These are phyloP conservation scores for Ramularia endophylla DNA, from an alignment of 2,329 filamentous ascomycete genomes.

Conservation along the genomic window DNA sequence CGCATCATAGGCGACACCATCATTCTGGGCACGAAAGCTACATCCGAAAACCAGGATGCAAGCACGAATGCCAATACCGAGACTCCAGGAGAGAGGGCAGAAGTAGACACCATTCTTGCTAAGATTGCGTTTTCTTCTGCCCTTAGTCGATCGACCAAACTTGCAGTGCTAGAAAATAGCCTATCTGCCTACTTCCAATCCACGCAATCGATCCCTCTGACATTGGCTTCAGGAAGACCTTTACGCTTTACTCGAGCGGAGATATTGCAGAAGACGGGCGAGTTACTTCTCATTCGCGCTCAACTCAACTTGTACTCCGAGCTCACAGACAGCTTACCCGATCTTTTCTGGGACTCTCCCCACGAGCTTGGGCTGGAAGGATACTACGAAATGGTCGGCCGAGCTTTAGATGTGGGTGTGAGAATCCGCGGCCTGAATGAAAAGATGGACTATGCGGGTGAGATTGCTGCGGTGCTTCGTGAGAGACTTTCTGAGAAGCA, in stretches of 20 bases:
- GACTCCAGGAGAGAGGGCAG: slow-evolving; percentile 8
- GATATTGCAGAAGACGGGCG: slow-evolving; percentile 88
- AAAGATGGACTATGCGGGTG: slow-evolving; percentile 96
- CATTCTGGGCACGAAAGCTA: slow-evolving; percentile 68
- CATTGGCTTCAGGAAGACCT: slow-evolving; percentile 63
- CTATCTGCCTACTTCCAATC: slow-evolving; percentile 80
- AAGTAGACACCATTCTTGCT: slow-evolving; percentile 63
- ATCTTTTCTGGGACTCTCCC: slow-evolving; percentile 92
- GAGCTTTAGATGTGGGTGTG: slow-evolving; percentile 83
- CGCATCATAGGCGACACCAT: slow-evolving; percentile 83
- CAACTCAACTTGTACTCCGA: slow-evolving; percentile 97
- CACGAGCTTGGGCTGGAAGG: slow-evolving; percentile 86
- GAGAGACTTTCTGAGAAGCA: slow-evolving; percentile 89
- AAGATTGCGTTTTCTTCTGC: slow-evolving; percentile 97
- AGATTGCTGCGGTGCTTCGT: slow-evolving; percentile 83
- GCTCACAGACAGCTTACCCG: slow-evolving; percentile 87
- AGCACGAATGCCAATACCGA: slow-evolving; percentile 2
- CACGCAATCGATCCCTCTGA: slow-evolving; percentile 72
- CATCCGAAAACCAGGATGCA: slow-evolving; percentile 8
- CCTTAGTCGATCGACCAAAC: slow-evolving; percentile 84
- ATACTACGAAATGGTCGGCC: slow-evolving; percentile 91
- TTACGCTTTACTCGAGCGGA: slow-evolving; percentile 64
- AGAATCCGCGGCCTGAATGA: slow-evolving; percentile 89
- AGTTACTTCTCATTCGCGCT: slow-evolving; percentile 80
- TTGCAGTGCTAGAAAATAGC: slow-evolving; percentile 82